Evolutionary conservation across 2,329 filamentous ascomycete genomes (phyloP).

Genomic region (Graphilbum fragrans): DNA sequence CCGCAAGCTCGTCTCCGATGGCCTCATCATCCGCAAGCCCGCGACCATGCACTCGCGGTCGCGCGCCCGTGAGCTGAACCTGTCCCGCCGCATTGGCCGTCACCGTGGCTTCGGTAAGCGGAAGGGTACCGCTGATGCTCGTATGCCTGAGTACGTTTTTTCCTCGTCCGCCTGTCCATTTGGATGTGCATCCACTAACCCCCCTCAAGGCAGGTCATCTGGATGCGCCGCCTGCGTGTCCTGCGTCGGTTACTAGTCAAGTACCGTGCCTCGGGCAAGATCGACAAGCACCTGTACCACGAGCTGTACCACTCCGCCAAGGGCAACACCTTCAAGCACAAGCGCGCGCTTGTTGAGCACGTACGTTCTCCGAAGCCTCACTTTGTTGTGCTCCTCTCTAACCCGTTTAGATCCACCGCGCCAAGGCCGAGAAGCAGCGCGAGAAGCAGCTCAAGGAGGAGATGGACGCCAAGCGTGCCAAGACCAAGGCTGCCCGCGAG

Average conservation of each 20-base stretch:
- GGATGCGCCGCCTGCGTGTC: slow-evolving; percentile 99
- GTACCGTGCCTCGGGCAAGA: slow-evolving; percentile 99
- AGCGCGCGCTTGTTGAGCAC: slow-evolving; percentile 99
- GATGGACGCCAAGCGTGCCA: slow-evolving; percentile 99
- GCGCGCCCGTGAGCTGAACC: slow-evolving; percentile 89
- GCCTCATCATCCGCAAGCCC: slow-evolving; percentile 99
- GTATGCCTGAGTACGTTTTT: slow-evolving; percentile 83
- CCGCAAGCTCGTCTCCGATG: slow-evolving; percentile 99
- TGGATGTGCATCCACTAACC: slow-evolving; percentile 1
- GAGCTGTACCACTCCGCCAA: slow-evolving; percentile 99
- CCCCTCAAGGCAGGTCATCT: slow-evolving; percentile 69
- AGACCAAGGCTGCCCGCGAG: slow-evolving; percentile 99
- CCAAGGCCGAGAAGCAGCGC: slow-evolving; percentile 98
- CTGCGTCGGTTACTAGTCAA: slow-evolving; percentile 98
- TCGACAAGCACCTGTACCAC: slow-evolving; percentile 99
- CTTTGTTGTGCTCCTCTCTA: not conserved
- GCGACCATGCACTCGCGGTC: slow-evolving; percentile 99
- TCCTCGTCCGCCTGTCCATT: not conserved
- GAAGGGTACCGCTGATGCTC: slow-evolving; percentile 99
- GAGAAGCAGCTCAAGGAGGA: slow-evolving; percentile 95
- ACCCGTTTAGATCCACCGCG: slow-evolving; percentile 80
- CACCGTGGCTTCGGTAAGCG: slow-evolving; percentile 99
- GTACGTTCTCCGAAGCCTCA: slow-evolving; percentile 49
- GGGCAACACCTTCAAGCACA: slow-evolving; percentile 99
- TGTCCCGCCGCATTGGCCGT: slow-evolving; percentile 86